A percentile compares a stretch with the other conserved stretches of the same genome.
These are phyloP conservation scores for Millerozyma acaciae DNA, from an alignment of 805 yeast genomes.

Conservation along the genomic window DNA sequence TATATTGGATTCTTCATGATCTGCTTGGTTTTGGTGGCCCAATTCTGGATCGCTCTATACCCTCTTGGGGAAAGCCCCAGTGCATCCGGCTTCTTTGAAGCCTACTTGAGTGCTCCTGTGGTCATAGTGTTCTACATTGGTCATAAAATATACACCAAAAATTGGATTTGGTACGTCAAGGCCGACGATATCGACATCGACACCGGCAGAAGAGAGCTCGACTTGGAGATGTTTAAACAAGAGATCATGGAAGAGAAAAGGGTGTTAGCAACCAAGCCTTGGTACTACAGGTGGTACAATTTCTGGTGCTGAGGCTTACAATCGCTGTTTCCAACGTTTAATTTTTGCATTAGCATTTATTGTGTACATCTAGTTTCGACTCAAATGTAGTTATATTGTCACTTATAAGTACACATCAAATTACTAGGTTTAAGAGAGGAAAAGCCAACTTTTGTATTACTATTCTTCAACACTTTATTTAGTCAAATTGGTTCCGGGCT, in stretches of 20 bases:
- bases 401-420: neutral
- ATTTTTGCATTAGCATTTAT: neutral
- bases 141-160: constrained; percentile 51
- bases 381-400: neutral
- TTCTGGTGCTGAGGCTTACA: constrained; percentile 28
- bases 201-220: constrained; percentile 37
- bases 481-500: neutral
- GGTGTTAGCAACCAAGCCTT: constrained; percentile 28
- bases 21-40: constrained; percentile 61
- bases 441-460: neutral
- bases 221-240: constrained; percentile 34
- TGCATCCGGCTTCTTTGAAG: constrained; percentile 59
- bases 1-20: constrained; percentile 56
- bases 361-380: neutral
- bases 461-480: neutral
- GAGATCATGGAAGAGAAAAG: constrained; percentile 40
- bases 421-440: neutral
- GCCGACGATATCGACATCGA: constrained; percentile 34
- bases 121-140: constrained; percentile 52
- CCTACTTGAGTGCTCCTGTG: constrained; percentile 63
- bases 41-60: constrained; percentile 78
- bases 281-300: constrained; percentile 28
- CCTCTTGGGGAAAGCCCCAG: constrained; percentile 54
- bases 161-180: constrained; percentile 27
- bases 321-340: neutral